Evolutionary conservation across 345 rosid species (phyloP).

Genomic region (Camelina sativa): DNA sequence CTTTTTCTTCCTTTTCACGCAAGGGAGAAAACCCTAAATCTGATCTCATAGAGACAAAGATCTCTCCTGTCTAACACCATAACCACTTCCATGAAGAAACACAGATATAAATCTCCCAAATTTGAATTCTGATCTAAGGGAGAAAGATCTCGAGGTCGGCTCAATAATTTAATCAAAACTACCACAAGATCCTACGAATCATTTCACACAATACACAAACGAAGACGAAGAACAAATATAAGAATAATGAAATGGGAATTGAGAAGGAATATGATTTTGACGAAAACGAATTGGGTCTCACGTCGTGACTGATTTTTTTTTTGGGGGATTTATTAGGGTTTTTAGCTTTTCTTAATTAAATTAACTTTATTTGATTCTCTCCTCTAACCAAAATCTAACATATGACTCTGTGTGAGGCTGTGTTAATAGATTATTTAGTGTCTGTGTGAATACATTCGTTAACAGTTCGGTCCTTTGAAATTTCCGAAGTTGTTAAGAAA

Average conservation of each 20-base stretch:
- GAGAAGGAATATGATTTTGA: constrained; percentile 33
- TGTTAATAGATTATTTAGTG: constrained; percentile 6
- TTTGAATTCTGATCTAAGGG: constrained; percentile 16
- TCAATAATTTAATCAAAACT: not conserved
- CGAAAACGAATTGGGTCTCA: constrained; percentile 40
- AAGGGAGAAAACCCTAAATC: constrained; percentile 24
- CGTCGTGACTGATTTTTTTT: constrained; percentile 41
- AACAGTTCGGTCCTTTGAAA: constrained; percentile 19
- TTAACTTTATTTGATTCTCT: constrained; percentile 27
- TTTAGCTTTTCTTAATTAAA: constrained; percentile 33
- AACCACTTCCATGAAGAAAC: constrained; percentile 39
- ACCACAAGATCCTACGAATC: not conserved
- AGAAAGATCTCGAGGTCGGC: constrained; percentile 29
- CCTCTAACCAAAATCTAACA: constrained; percentile 16
- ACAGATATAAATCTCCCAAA: constrained; percentile 26
- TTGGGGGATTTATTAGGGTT: constrained; percentile 46
- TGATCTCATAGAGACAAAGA: constrained; percentile 32
- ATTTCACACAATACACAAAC: constrained; percentile 19
- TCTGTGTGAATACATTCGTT: constrained; percentile 26
- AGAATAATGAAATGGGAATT: constrained; percentile 10
- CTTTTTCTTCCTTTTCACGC: constrained; percentile 43
- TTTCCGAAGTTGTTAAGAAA: constrained; percentile 1
- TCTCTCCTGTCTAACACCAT: constrained; percentile 31
- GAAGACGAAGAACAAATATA: constrained; percentile 2
- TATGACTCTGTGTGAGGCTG: constrained; percentile 36